Evolutionary conservation across 148 eudicot species (phyloP), one percentile per base, ranked within the genome.

Genomic region (Salicornia ramosissima): DNA sequence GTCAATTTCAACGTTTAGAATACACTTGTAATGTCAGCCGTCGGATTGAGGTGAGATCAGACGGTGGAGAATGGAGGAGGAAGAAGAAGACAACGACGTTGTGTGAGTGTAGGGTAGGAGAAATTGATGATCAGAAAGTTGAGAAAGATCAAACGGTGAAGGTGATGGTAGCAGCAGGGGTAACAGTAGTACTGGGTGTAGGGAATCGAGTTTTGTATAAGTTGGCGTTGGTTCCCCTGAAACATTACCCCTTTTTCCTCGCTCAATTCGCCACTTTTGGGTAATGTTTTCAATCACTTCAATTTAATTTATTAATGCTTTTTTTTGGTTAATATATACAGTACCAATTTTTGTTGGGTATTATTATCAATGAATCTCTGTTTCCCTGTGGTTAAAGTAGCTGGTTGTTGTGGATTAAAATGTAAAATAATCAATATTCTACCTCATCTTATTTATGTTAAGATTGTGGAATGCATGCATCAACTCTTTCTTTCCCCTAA

Each of bases 251-350:
- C 0, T 94, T 90, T 76, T 94, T 94, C 43, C 84, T 94, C n/a
- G 98, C 98, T 80, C 98, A 94, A 74, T 75, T 94, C 67, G 97
- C 98, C 63, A 94, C 98, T 60, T 84, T 94, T 68, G 98, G 98
- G 98, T 93, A 86, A 39, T n/a, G 1, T 47, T 19, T 24, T 12
- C 15, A 18, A 16, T 15, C 58, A 5, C 18, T 29, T 16, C 3
- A 9, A 6, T 43, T 16, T 13, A 4, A 1, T 8, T 26, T 54
- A 10, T 15, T 58, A 58, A 15, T 30, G 16, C 0, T 18, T 19
- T 6, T 51, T 5, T 19, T 19, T 51, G 4, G 22, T 51, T 51
- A 3, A n/a, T 51, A 1, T 45, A n/a, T n/a, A n/a, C n/a, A n/a
- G n/a, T n/a, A n/a, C n/a, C n/a, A 8, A 45, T 45, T 45, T 45